phyloP scores from a whole-genome alignment of 2,329 filamentous ascomycete species.

The Rugonectria rugulosa region DNA sequence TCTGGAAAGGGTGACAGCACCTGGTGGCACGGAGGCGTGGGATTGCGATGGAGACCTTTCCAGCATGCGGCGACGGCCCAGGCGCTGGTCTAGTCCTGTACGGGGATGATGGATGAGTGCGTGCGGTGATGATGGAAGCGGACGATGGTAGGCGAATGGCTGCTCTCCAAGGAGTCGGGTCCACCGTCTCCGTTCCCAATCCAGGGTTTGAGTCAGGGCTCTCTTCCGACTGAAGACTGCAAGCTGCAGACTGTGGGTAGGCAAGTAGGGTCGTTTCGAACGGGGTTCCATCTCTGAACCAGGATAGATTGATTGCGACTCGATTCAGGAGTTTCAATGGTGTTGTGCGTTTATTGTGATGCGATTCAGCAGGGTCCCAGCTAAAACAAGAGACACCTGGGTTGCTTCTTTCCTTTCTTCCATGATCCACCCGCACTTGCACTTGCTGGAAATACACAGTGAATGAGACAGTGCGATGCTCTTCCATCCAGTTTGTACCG shows the following conservation, averaged over 20 bases:
- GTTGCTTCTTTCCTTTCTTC: slow-evolving; percentile 1
- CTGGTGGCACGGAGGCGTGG: slow-evolving; percentile 12
- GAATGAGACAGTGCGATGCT: no score
- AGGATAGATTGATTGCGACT: slow-evolving; percentile 23
- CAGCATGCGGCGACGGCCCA: slow-evolving; percentile 16
- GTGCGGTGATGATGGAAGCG: neutral
- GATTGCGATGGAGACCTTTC: slow-evolving; percentile 29
- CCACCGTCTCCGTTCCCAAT: slow-evolving; percentile 39
- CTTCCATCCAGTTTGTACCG: no score
- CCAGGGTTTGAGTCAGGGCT: slow-evolving; percentile 39
- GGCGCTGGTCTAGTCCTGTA: slow-evolving; percentile 28
- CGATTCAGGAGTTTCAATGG: slow-evolving; percentile 32
- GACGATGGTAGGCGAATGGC: slow-evolving; percentile 23
- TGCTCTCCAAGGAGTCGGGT: slow-evolving; percentile 22
- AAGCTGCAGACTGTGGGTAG: slow-evolving; percentile 14
- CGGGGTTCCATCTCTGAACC: slow-evolving; percentile 25
- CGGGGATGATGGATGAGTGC: slow-evolving; percentile 20
- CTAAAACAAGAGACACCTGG: neutral
- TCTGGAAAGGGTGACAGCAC: slow-evolving; percentile 7
- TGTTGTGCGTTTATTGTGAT: slow-evolving; percentile 33
- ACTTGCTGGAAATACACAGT: neutral
- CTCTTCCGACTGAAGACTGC: slow-evolving; percentile 15
- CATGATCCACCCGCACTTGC: no score
- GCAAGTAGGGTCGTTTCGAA: slow-evolving; percentile 21
- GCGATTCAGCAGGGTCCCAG: slow-evolving; percentile 10